Evolutionary conservation across 352 stramenopile genomes (phyloP).

Genomic region (Phytophthora citrophthora): DNA sequence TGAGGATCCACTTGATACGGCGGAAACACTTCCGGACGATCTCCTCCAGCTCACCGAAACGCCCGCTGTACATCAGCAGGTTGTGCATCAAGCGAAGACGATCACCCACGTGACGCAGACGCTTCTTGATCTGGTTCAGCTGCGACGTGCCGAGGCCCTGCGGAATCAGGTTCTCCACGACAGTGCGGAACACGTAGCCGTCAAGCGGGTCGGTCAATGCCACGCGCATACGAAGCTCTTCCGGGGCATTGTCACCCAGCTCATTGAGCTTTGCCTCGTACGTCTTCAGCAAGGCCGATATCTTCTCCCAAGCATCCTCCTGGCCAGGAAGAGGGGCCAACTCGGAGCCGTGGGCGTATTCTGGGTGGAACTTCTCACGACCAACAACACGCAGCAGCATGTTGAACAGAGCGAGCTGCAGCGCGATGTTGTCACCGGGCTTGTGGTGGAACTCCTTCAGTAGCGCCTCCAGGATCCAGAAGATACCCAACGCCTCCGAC

Average conservation of each 20-base stretch:
- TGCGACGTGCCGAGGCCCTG: slow-evolving; percentile 80
- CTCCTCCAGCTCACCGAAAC: slow-evolving; percentile 84
- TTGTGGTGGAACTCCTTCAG: slow-evolving; percentile 90
- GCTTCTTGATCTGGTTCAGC: slow-evolving; percentile 90
- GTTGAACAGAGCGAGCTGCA: slow-evolving; percentile 87
- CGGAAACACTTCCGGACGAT: slow-evolving; percentile 93
- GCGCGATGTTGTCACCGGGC: slow-evolving; percentile 80
- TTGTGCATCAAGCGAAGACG: slow-evolving; percentile 90
- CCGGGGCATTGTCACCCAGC: slow-evolving; percentile 65
- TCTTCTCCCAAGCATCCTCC: slow-evolving; percentile 77
- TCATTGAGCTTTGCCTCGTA: slow-evolving; percentile 82
- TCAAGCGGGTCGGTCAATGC: slow-evolving; percentile 79
- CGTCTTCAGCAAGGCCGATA: slow-evolving; percentile 63
- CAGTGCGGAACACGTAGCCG: slow-evolving; percentile 87
- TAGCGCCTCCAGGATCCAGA: slow-evolving; percentile 77
- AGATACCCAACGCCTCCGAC: slow-evolving; percentile 79
- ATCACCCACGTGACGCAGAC: slow-evolving; percentile 85
- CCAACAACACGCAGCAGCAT: slow-evolving; percentile 87
- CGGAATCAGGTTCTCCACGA: slow-evolving; percentile 89
- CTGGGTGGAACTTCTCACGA: slow-evolving; percentile 75
- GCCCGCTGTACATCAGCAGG: slow-evolving; percentile 88
- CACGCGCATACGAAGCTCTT: slow-evolving; percentile 74
- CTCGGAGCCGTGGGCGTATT: slow-evolving; percentile 69
- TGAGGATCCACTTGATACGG: slow-evolving; percentile 93
- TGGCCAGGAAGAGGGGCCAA: slow-evolving; percentile 72